These are phyloP conservation scores for Cladosporium sp. DNA, from an alignment of 2,329 filamentous ascomycete species.

Conservation along the genomic window DNA sequence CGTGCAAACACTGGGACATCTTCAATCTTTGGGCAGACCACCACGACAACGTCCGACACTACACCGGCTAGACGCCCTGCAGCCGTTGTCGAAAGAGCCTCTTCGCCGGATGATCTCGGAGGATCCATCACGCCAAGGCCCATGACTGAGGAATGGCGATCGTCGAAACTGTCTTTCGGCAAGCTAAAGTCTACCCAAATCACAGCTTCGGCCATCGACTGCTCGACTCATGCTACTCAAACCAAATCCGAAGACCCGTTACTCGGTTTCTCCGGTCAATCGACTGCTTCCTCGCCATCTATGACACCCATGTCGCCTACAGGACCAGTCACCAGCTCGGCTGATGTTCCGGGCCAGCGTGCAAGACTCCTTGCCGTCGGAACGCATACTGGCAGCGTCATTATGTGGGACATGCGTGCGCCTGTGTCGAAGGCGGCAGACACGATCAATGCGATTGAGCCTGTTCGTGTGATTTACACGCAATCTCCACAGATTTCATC, in stretches of 20 bases:
- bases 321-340: conserved; percentile 38
- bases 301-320: conserved; percentile 46
- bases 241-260: conserved; percentile 74
- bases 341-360: conserved; percentile 76
- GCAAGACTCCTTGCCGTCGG: conserved; percentile 76
- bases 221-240: conserved; percentile 64
- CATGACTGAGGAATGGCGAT: conserved; percentile 58
- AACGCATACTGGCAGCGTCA: conserved; percentile 67
- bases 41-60: conserved; percentile 16
- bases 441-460: conserved; percentile 55
- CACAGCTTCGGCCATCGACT: conserved; percentile 65
- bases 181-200: conserved; percentile 56
- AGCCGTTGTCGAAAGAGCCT: conserved; percentile 13
- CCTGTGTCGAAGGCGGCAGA: conserved; percentile 49
- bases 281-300: conserved; percentile 47
- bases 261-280: conserved; percentile 51
- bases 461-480: conserved; percentile 78
- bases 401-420: conserved; percentile 80
- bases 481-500: conserved; percentile 84
- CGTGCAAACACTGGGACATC: conserved; percentile 19
- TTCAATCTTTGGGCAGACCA: conserved; percentile 44
- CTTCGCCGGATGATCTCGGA: conserved; percentile 21
- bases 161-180: conserved; percentile 56
- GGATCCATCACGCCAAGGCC: conserved; percentile 25
- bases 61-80: too few species aligned